phyloP scores from a whole-genome alignment of 176 grass and related monocot species.

The Cenchrus purpureus region DNA sequence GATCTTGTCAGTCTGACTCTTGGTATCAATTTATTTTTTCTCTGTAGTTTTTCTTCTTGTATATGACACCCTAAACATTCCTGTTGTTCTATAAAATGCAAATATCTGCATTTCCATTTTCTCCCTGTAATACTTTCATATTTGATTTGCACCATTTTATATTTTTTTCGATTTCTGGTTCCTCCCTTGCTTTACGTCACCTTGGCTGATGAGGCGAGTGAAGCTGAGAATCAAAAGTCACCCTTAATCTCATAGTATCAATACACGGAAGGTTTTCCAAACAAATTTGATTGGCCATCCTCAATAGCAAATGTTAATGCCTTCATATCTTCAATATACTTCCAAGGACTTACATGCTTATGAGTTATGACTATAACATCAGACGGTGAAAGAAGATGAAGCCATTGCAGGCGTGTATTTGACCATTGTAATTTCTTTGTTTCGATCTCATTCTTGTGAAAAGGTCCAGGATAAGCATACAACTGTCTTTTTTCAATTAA shows the following conservation, averaged over 20 bases:
- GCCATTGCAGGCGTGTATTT: background rate
- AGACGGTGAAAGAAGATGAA: conserved; percentile 13
- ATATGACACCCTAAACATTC: conserved; percentile 7
- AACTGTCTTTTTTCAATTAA: background rate
- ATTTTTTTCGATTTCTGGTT: conserved; percentile 22
- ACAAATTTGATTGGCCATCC: background rate
- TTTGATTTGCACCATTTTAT: conserved; percentile 15
- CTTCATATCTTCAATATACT: background rate
- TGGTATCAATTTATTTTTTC: background rate
- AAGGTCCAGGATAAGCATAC: conserved; percentile 13
- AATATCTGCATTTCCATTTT: conserved; percentile 6
- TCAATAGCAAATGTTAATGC: conserved; percentile 2
- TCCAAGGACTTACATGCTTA: background rate
- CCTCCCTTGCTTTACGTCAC: background rate
- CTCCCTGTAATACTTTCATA: background rate
- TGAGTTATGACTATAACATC: conserved; percentile 12
- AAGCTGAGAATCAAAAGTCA: background rate
- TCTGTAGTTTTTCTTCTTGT: conserved; percentile 17
- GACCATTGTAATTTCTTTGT: conserved; percentile 21
- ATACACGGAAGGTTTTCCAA: background rate
- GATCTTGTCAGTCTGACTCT: conserved; percentile 11
- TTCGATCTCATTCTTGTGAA: conserved; percentile 20
- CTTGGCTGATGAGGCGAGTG: too few relatives aligned
- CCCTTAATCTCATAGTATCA: conserved; percentile 4
- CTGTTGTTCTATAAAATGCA: conserved; percentile 14